Evolutionary conservation across 345 rosid species (phyloP).

Genomic region (Rhizophora apiculata): DNA sequence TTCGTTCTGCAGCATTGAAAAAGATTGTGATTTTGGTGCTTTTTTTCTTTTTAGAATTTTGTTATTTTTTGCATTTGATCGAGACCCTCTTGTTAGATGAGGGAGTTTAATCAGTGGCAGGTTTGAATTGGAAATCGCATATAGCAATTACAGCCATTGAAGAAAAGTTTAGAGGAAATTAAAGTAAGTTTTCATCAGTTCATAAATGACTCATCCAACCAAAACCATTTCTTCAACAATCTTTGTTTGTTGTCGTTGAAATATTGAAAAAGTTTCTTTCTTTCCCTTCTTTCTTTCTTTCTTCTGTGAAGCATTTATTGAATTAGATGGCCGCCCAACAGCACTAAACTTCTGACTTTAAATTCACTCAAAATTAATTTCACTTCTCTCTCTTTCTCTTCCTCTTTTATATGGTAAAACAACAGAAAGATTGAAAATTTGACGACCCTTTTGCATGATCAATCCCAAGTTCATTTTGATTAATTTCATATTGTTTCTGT

Average conservation of each 20-base stretch:
- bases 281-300: neutral
- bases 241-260: no score
- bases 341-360: slow-evolving; percentile 10
- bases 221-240: neutral
- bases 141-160: slow-evolving; percentile 25
- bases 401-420: neutral
- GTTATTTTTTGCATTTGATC: neutral
- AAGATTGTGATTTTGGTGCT: no score
- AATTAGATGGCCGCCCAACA: slow-evolving; percentile 40
- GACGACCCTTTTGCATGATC: slow-evolving; percentile 1
- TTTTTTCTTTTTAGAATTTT: no score
- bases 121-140: slow-evolving; percentile 16
- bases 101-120: neutral
- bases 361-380: slow-evolving; percentile 10
- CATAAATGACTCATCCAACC: slow-evolving; percentile 21
- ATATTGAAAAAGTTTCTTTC: no score
- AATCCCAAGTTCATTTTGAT: neutral
- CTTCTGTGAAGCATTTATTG: slow-evolving; percentile 37
- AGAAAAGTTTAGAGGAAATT: slow-evolving; percentile 13
- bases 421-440: neutral
- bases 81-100: neutral
- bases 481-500: neutral
- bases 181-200: slow-evolving; percentile 14
- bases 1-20: no score
- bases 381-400: neutral